Evolutionary conservation across 805 yeast genomes (phyloP).

Genomic region (Candida ficus): DNA sequence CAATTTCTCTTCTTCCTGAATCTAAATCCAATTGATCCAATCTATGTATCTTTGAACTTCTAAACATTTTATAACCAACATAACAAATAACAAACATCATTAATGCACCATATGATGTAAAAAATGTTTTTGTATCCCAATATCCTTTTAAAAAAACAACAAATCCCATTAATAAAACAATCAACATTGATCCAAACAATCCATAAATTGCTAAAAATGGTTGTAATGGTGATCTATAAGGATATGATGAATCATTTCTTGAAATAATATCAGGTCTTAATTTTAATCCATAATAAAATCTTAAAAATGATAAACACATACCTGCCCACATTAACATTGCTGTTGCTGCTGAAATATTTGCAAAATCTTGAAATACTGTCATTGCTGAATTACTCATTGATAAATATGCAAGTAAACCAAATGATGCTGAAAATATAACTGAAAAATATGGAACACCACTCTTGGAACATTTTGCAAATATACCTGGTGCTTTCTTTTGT

Average conservation of each 20-base stretch:
- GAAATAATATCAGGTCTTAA: slow-evolving; percentile 59
- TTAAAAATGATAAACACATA: slow-evolving; percentile 56
- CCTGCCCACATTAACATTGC: slow-evolving; percentile 79
- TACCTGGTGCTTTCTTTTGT: slow-evolving; percentile 52
- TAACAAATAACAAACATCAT: slow-evolving; percentile 48
- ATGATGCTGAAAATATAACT: slow-evolving; percentile 55
- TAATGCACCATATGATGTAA: slow-evolving; percentile 60
- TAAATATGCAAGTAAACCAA: slow-evolving; percentile 57
- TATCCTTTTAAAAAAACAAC: slow-evolving; percentile 50
- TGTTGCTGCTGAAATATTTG: slow-evolving; percentile 65
- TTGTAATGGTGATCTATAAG: slow-evolving; percentile 65
- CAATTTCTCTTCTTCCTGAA: slow-evolving; percentile 80
- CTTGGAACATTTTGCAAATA: slow-evolving; percentile 53
- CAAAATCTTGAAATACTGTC: slow-evolving; percentile 58
- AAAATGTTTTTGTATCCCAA: slow-evolving; percentile 59
- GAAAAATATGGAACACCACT: slow-evolving; percentile 69
- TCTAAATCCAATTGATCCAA: slow-evolving; percentile 76
- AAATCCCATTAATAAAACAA: slow-evolving; percentile 56
- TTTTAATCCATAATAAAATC: slow-evolving; percentile 60
- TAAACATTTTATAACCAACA: slow-evolving; percentile 48
- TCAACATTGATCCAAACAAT: slow-evolving; percentile 43
- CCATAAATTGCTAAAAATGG: slow-evolving; percentile 67
- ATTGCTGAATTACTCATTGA: slow-evolving; percentile 56
- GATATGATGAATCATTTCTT: slow-evolving; percentile 59
- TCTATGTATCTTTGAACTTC: slow-evolving; percentile 61